Percentiles rank a stretch among this genome's conserved stretches.
Conservation (phyloP, 148 eudicot genomes). For the Silene uniflora region DNA sequence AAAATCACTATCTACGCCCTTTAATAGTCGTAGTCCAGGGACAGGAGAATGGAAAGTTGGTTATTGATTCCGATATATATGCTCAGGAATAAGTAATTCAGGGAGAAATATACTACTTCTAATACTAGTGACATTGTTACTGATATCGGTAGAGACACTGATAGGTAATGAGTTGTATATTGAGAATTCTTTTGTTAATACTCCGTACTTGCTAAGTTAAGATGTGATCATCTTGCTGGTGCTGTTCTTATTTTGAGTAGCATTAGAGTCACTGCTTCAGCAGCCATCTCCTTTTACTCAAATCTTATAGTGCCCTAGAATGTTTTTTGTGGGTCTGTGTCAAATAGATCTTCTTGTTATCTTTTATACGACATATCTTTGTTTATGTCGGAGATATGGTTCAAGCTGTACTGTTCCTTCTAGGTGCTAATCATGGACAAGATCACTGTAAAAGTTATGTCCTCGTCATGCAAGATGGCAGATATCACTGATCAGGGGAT, state of each 20-base stretch:
- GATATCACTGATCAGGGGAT: conserved; percentile 96
- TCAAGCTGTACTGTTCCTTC: conserved; percentile 1
- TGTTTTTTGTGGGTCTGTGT: not conserved
- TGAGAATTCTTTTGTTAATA: not conserved
- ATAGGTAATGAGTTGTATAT: not conserved
- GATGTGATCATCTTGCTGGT: not conserved
- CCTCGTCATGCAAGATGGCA: conserved; percentile 94
- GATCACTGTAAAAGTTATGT: conserved; percentile 95
- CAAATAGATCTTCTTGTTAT: not conserved
- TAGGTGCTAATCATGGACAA: conserved; percentile 99
- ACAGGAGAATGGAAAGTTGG: no score
- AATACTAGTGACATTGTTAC: no score
- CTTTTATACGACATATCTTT: not conserved
- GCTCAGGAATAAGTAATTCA: not conserved
- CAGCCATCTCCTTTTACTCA: not conserved
- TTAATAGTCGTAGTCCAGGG: no score
- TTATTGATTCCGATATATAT: no score
- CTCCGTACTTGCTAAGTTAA: not conserved
- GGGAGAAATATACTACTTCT: not conserved
- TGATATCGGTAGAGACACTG: not conserved
- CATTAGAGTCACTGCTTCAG: not conserved
- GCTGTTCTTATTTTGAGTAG: not conserved
- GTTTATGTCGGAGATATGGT: not conserved
- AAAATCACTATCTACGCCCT: no score
- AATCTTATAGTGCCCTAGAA: not conserved